These are phyloP conservation scores for Yamadazyma triangularis DNA, from an alignment of 1,139 yeast genomes.

Conservation along the genomic window DNA sequence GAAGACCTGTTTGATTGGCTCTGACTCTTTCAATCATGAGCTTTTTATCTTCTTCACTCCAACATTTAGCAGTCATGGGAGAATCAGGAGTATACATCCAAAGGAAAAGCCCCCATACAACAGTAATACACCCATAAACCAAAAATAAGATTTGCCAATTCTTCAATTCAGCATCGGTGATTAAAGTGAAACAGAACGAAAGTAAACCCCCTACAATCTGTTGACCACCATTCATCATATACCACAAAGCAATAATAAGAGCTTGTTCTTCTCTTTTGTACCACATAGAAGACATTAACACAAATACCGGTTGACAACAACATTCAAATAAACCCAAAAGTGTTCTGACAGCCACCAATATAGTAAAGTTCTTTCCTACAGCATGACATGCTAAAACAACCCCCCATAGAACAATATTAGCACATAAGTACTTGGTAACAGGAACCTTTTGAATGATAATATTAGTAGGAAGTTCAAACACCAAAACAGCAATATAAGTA, in stretches of 20 bases:
- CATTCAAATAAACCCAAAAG: slow-evolving; percentile 39
- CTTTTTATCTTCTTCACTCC: slow-evolving; percentile 23
- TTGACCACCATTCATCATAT: slow-evolving; percentile 37
- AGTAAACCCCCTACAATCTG: slow-evolving; percentile 41
- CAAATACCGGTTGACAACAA: slow-evolving; percentile 42
- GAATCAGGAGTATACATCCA: slow-evolving; percentile 27
- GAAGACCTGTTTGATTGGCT: slow-evolving; percentile 30
- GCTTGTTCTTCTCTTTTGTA: slow-evolving; percentile 36
- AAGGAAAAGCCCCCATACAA: slow-evolving; percentile 27
- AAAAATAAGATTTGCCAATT: slow-evolving; percentile 40
- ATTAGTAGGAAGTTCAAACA: slow-evolving; percentile 43
- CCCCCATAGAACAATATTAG: slow-evolving; percentile 39
- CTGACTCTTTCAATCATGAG: slow-evolving; percentile 30
- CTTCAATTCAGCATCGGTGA: slow-evolving; percentile 18
- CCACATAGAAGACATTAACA: slow-evolving; percentile 39
- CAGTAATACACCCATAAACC: slow-evolving; percentile 31
- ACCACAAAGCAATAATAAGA: slow-evolving; percentile 34
- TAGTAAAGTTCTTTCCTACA: slow-evolving; percentile 34
- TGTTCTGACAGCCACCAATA: slow-evolving; percentile 37
- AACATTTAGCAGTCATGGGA: slow-evolving; percentile 27
- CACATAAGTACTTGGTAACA: slow-evolving; percentile 32
- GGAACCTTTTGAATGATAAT: slow-evolving; percentile 34
- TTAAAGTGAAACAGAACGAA: slow-evolving; percentile 38
- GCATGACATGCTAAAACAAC: slow-evolving; percentile 32
- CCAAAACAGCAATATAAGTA: slow-evolving; percentile 41